A percentile compares a stretch with the other conserved stretches of the same genome.
Conservation (phyloP, 2,329 filamentous ascomycete genomes). For the Clonostachys rosea region DNA sequence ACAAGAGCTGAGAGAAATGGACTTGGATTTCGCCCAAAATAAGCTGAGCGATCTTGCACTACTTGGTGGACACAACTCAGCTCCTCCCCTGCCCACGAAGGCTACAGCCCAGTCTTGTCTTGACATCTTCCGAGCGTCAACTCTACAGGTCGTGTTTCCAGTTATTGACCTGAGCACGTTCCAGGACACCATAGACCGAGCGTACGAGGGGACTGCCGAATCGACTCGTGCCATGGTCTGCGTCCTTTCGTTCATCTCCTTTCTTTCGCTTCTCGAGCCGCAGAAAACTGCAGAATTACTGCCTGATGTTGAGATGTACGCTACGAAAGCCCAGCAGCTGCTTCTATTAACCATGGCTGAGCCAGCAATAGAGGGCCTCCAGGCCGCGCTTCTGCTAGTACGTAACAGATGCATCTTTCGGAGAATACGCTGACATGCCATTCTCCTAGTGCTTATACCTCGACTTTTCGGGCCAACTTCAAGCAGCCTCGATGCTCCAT, state of each 20-base stretch:
- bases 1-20: neutral
- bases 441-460: too few relatives aligned
- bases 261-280: constrained; percentile 11
- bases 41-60: neutral
- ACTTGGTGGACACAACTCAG: too few relatives aligned
- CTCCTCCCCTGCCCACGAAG: constrained; percentile 4
- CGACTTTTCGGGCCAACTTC: constrained; percentile 10
- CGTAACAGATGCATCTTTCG: constrained; percentile 4
- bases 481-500: constrained; percentile 27
- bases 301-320: neutral
- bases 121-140: constrained; percentile 7
- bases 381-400: constrained; percentile 36
- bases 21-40: neutral
- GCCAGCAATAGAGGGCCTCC: constrained; percentile 25
- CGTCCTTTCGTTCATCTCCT: constrained; percentile 34
- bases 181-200: constrained; percentile 26
- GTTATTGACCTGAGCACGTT: constrained; percentile 34
- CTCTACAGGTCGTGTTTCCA: constrained; percentile 34
- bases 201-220: constrained; percentile 26
- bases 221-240: constrained; percentile 25
- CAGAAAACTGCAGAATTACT: neutral
- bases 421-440: too few relatives aligned
- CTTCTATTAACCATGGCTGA: too few relatives aligned
- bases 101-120: constrained; percentile 3
- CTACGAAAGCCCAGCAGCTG: constrained; percentile 14